Evolutionary conservation across 768 basidiomycete genomes (phyloP), one percentile per base, ranked within the genome.

Genomic region (Agaricus bisporus): DNA sequence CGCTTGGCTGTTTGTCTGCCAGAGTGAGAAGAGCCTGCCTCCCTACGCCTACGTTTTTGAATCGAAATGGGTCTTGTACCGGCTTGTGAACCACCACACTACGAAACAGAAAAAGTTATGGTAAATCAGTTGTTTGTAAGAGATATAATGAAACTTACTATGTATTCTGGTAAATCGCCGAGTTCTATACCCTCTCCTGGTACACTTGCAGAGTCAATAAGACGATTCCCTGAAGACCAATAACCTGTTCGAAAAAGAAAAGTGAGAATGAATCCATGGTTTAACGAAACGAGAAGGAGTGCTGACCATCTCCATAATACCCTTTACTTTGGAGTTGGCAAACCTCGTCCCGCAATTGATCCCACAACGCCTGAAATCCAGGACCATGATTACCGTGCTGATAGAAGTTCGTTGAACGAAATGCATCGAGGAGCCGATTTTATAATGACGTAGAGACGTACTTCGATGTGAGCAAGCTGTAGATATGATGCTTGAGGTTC

Each of bases 391-490:
- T 75, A 87, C 86, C 86, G 65, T 92, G 83, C 88, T 91, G 58
- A 25, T 38, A 18, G 3, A 5, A 15, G 4, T 2, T 48, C 18
- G 15, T 18, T 10, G 3, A 32, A 3, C 0, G 11, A 32, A 9
- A 17, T 4, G 4, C 18, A 10, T n/a, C 20, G 11, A 25, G 12
- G 18, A 22, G 22, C 1, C 22, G 22, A 22, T 22, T 22, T 22
- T 22, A 28, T 22, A 28, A 5, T 20, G 10, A 50, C 45, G 5
- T 17, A 38, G 15, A 49, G 11, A 11, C 42, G 35, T 63, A 86
- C 89, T 78, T 88, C 85, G 59, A 88, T 89, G 63, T 92, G 90
- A 3, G 90, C 89, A 32, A 92, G 71, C 90, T 92, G 61, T 7
- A 53, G 12, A 39, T 25, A 39, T 37, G 38, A 12, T 32, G 37